Percentiles rank a stretch among this genome's conserved stretches.
These are phyloP conservation scores for Penicillium maclennaniae DNA, from an alignment of 495 filamentous ascomycete species.

Conservation along the genomic window DNA sequence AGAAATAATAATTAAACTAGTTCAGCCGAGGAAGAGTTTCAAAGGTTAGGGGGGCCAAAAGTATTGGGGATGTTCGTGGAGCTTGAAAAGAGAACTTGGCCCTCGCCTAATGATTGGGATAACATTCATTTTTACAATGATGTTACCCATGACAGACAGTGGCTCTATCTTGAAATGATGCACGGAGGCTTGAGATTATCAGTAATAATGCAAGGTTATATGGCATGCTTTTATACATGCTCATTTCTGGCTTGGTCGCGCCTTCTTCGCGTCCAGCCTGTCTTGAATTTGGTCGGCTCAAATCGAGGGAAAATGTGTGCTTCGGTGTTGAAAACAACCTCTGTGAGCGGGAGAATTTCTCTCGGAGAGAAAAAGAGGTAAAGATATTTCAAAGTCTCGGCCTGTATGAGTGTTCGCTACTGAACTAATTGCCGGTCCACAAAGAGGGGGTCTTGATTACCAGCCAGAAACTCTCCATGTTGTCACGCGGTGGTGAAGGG, in stretches of 20 bases:
- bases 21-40: no score
- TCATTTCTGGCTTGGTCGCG: not conserved
- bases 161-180: not conserved
- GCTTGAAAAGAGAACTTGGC: no score
- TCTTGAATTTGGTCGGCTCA: slow-evolving; percentile 1
- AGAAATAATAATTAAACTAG: no score
- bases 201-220: not conserved
- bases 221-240: not conserved
- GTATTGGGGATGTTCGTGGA: no score
- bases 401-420: slow-evolving; percentile 22
- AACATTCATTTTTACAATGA: no score
- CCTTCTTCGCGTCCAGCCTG: slow-evolving; percentile 5
- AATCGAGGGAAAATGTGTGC: slow-evolving; percentile 2
- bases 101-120: no score
- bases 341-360: slow-evolving; percentile 1
- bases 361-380: slow-evolving; percentile 70
- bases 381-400: slow-evolving; percentile 86
- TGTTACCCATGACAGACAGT: not conserved
- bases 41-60: no score
- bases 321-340: slow-evolving; percentile 5
- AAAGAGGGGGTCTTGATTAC: not conserved
- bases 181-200: no score
- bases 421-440: not conserved
- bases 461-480: slow-evolving; percentile 85
- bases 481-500: slow-evolving; percentile 47